Percentiles rank a stretch among this genome's conserved stretches.
Evolutionary conservation across 2,329 filamentous ascomycete species (phyloP).

Genomic region (Sporothrix sp.): DNA sequence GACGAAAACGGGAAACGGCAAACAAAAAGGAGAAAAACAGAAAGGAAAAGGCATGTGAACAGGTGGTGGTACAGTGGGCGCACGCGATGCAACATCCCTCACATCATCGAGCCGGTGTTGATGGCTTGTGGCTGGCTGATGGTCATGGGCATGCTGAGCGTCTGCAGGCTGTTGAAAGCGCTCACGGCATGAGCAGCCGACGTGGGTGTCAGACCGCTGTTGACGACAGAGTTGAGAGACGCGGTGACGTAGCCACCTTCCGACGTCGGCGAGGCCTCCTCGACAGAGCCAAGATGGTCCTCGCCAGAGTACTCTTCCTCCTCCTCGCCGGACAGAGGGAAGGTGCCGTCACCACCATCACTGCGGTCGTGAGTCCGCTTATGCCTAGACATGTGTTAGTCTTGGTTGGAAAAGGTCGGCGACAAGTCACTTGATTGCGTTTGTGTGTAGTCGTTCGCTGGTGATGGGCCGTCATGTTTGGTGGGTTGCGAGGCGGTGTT

Average conservation of each 20-base stretch:
- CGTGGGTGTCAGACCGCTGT: conserved; percentile 20
- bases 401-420: conserved; percentile 15
- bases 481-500: conserved; percentile 16
- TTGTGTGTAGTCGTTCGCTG: conserved; percentile 1
- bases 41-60: too few relatives aligned
- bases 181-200: conserved; percentile 25
- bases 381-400: conserved; percentile 56
- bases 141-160: conserved; percentile 55
- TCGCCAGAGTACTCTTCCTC: conserved; percentile 76
- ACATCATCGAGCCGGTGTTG: conserved; percentile 35
- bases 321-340: conserved; percentile 68
- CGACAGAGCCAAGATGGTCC: conserved; percentile 70
- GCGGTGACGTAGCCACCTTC: conserved; percentile 52
- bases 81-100: background rate
- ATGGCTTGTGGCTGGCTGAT: conserved; percentile 43
- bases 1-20: conserved; percentile 14
- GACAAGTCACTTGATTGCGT: conserved; percentile 20
- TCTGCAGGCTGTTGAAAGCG: conserved; percentile 48
- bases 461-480: conserved; percentile 10
- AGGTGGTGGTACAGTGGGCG: conserved; percentile 10
- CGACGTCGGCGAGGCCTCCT: conserved; percentile 66
- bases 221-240: conserved; percentile 39
- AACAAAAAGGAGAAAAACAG: too few relatives aligned
- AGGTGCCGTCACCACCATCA: conserved; percentile 47
- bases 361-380: conserved; percentile 64